Conservation (phyloP, 2,329 filamentous ascomycete species). For the Microdochium nivale region DNA sequence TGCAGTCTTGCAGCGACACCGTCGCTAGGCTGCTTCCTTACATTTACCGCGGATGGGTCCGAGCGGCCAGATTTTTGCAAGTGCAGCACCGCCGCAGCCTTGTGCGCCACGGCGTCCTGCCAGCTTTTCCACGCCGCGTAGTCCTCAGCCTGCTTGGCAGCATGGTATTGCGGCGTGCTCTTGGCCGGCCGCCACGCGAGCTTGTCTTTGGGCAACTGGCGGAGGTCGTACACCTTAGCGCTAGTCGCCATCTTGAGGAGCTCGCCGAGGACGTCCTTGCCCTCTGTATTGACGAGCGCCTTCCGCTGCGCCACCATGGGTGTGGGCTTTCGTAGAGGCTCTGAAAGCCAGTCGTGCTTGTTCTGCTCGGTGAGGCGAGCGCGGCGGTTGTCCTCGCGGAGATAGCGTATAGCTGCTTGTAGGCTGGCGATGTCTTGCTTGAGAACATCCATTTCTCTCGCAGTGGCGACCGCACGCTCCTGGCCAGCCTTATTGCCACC, state of each 20-base stretch:
- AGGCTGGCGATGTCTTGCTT: conserved; percentile 58
- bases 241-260: conserved; percentile 52
- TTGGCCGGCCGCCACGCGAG: conserved; percentile 58
- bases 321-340: conserved; percentile 44
- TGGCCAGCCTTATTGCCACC: conserved; percentile 45
- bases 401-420: conserved; percentile 57
- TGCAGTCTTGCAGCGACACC: conserved; percentile 33
- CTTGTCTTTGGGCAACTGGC: conserved; percentile 45
- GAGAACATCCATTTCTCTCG: conserved; percentile 64
- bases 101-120: conserved; percentile 45
- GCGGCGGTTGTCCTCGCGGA: conserved; percentile 58
- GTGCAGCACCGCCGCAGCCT: conserved; percentile 32
- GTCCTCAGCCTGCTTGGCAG: conserved; percentile 56
- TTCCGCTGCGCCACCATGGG: conserved; percentile 21
- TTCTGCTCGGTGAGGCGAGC: conserved; percentile 49
- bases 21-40: conserved; percentile 18
- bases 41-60: conserved; percentile 14
- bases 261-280: conserved; percentile 54
- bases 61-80: conserved; percentile 5
- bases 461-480: conserved; percentile 60
- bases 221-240: conserved; percentile 52
- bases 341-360: conserved; percentile 52
- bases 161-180: conserved; percentile 57
- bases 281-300: conserved; percentile 47
- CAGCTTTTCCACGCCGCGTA: conserved; percentile 53